A percentile compares a stretch with the other conserved stretches of the same genome.
Evolutionary conservation across 108 stramenopile genomes (phyloP).

Genomic region (Cyclotella atomus): DNA sequence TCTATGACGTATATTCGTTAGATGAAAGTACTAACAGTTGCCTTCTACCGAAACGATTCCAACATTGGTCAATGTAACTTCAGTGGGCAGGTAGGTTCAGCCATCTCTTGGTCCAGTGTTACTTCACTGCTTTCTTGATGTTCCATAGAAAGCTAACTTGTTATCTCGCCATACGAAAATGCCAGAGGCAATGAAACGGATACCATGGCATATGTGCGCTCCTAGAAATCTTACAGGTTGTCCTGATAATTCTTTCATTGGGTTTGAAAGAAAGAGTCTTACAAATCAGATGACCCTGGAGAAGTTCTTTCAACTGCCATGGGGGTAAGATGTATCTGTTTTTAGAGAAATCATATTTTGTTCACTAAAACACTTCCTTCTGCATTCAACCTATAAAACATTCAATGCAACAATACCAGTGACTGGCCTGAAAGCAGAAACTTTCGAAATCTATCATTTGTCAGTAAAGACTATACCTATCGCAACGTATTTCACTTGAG

Average conservation of each 20-base stretch:
- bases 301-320: conserved; percentile 33
- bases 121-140: too few species aligned
- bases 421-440: conserved; percentile 39
- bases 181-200: conserved; percentile 42
- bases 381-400: too few species aligned
- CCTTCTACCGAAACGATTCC: too few species aligned
- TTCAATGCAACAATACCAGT: background rate
- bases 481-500: conserved; percentile 39
- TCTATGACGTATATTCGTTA: background rate
- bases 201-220: conserved; percentile 45
- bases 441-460: conserved; percentile 40
- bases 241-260: conserved; percentile 18
- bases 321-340: conserved; percentile 34
- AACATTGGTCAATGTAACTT: too few species aligned
- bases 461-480: conserved; percentile 30
- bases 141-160: too few species aligned
- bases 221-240: conserved; percentile 20
- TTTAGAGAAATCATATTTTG: too few species aligned
- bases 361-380: too few species aligned
- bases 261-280: conserved; percentile 18
- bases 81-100: too few species aligned
- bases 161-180: too few species aligned
- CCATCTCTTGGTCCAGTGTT: too few species aligned
- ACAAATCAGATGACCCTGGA: conserved; percentile 9
- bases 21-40: too few species aligned